phyloP scores from a whole-genome alignment of 140 eudicot genomes.

The Anethum foeniculum region DNA sequence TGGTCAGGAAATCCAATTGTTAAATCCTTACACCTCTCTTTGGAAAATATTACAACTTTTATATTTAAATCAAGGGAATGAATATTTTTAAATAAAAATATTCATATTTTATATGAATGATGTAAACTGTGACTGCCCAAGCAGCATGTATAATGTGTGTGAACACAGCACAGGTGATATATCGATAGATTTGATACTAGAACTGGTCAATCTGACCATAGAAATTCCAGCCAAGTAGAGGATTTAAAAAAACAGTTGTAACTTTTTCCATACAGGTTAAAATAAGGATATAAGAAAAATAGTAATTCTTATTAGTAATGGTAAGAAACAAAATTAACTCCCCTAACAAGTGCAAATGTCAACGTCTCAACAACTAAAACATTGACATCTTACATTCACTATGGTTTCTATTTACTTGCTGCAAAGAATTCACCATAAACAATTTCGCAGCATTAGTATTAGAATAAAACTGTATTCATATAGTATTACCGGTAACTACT shows the following conservation, averaged over 20 bases:
- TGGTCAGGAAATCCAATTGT: not conserved
- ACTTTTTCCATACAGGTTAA: not conserved
- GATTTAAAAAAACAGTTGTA: too few species aligned
- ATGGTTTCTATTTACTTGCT: not conserved
- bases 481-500: not conserved
- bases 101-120: not conserved
- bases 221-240: not conserved
- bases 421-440: not conserved
- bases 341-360: not conserved
- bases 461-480: not conserved
- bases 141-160: not conserved
- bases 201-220: not conserved
- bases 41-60: not conserved
- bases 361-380: not conserved
- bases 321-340: not conserved
- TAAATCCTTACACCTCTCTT: not conserved
- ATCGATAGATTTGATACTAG: not conserved
- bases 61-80: not conserved
- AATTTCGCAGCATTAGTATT: not conserved
- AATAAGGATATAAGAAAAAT: too few species aligned
- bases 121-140: not conserved
- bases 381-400: not conserved
- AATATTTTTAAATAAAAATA: not conserved
- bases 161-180: not conserved
- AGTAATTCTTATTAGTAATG: not conserved